Conservation (phyloP, 202 grass and related monocot species). For the Alloteropsis angusta region DNA sequence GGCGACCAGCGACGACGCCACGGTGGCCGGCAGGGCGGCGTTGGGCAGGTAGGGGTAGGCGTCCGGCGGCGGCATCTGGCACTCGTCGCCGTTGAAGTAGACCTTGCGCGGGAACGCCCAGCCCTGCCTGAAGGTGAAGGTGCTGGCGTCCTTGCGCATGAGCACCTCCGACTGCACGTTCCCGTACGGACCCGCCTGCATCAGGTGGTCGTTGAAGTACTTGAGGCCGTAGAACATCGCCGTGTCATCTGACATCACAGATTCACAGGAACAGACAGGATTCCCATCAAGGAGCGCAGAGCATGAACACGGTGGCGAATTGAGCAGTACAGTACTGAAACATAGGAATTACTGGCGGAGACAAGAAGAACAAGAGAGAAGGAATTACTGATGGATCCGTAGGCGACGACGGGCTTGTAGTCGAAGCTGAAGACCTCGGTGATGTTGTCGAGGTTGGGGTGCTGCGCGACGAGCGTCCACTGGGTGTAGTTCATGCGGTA, state of each 20-base stretch:
- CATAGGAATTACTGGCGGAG: neutral
- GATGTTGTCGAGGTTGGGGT: constrained; percentile 95
- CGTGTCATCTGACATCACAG: constrained; percentile 52
- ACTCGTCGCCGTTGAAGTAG: constrained; percentile 98
- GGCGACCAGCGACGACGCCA: neutral
- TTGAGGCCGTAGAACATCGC: constrained; percentile 93
- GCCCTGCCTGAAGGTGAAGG: constrained; percentile 86
- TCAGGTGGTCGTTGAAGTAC: constrained; percentile 86
- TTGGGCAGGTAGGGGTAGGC: constrained; percentile 74
- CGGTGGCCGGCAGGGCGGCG: constrained; percentile 20
- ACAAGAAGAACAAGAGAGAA: neutral
- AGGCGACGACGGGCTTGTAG: constrained; percentile 78
- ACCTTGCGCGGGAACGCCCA: constrained; percentile 94
- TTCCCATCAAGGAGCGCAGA: neutral
- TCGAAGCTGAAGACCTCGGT: constrained; percentile 97
- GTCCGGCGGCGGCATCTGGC: constrained; percentile 62
- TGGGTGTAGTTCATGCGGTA: constrained; percentile 95
- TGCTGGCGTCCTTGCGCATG: constrained; percentile 59
- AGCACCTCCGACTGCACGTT: constrained; percentile 92
- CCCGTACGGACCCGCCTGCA: constrained; percentile 80
- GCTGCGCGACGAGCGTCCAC: constrained; percentile 90
- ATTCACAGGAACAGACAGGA: neutral
- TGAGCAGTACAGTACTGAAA: neutral
- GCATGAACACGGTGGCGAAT: neutral
- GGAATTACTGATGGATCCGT: constrained; percentile 63